Base-by-base conservation (phyloP, 441 rosid genomes). In the Pelargonium exstipulatum region DNA sequence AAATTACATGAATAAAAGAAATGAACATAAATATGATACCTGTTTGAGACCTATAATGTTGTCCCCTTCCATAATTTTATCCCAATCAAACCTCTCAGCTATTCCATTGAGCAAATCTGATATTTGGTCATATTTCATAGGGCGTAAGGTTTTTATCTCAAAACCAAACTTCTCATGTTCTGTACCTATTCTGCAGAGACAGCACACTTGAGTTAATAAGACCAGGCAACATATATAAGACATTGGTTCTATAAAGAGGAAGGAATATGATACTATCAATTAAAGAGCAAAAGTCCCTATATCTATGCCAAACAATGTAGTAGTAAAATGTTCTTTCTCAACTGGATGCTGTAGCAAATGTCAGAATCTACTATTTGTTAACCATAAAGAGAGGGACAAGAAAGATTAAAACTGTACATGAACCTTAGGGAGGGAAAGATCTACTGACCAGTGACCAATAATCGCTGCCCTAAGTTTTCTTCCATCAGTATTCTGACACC, bases 81-180 rank as follows among this genome's bases (percentile, higher is more conserved):
- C 98, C 99, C 99, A 92, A 71, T 95, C 99, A 76, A 95, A 95
- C 78, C 99, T 90, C 85, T 95, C 99, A 13, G 98, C 86, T 53
- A 95, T 95, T 74, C 99, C 82, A 70, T 90, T 79, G 65, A 95
- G 97, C 81, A 95, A 73, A 77, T 90, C 95, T 1, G 97, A 81
- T 80, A 95, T 95, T 76, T 95, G 99, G 64, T 88, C 96, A 77
- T 92, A 95, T 80, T 84, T 92, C 97, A 95, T 92, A 61, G 99
- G 98, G n/a, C 78, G 86, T 66, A 90, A 64, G 42, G 90, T 88
- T 78, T 78, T 83, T 69, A 84, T 74, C 77, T 92, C 96, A 73
- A 92, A 95, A 73, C 99, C 99, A 82, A 92, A 95, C 78, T 95
- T 95, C 89, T 95, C 99, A 62, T 95, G 99, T 71, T 95, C 98